phyloP scores from a whole-genome alignment of 768 basidiomycete genomes.

The Pisolithus orientalis region DNA sequence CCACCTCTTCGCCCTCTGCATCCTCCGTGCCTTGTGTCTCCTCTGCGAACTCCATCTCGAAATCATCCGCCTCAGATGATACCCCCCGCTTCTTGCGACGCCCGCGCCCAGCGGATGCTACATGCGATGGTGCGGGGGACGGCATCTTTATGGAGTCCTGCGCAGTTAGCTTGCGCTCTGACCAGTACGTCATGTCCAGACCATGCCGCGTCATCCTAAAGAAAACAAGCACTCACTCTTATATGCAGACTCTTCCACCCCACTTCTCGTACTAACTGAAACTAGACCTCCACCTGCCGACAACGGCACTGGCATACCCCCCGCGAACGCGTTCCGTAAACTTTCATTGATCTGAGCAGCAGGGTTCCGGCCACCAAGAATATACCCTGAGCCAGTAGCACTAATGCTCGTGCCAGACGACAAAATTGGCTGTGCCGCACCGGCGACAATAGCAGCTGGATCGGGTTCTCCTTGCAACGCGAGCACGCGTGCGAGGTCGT shows the following conservation, averaged over 20 bases:
- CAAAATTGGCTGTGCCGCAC: constrained; percentile 17
- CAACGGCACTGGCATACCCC: constrained; percentile 20
- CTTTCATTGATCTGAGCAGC: constrained; percentile 36
- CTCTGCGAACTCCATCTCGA: constrained; percentile 30
- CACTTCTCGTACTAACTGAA: constrained; percentile 10
- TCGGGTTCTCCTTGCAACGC: constrained; percentile 39
- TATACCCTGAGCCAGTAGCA: constrained; percentile 19
- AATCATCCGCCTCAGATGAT: constrained; percentile 29
- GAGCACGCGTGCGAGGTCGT: constrained; percentile 39
- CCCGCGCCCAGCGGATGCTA: constrained; percentile 23
- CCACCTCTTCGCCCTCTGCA: constrained; percentile 29
- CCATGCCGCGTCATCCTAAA: neutral
- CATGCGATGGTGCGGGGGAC: constrained; percentile 30
- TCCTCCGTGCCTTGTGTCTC: constrained; percentile 25
- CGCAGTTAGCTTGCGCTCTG: constrained; percentile 26
- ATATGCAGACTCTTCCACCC: constrained; percentile 21
- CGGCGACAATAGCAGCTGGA: constrained; percentile 26
- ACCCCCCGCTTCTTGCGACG: constrained; percentile 31
- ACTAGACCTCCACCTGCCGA: constrained; percentile 2
- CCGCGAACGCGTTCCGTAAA: constrained; percentile 30
- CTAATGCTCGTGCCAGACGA: constrained; percentile 8
- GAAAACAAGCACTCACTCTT: constrained; percentile 19
- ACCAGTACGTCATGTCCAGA: neutral
- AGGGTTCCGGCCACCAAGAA: constrained; percentile 32
- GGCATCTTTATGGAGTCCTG: constrained; percentile 29